Evolutionary conservation across 1,284 basidiomycete species (phyloP).

Genomic region (Ustilago sp.): DNA sequence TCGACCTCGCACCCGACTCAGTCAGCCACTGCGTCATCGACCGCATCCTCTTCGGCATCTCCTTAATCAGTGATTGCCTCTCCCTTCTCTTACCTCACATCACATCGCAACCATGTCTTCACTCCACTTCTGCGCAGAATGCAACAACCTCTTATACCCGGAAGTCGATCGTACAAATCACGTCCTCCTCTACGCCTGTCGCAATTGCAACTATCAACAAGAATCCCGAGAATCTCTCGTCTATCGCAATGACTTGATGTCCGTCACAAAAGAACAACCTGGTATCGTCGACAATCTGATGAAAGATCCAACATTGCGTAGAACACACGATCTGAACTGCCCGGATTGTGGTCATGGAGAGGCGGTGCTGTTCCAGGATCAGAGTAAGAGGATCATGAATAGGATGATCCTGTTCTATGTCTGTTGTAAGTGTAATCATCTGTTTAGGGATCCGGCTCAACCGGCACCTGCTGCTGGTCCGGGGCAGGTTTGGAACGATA

Average conservation of each 20-base stretch:
- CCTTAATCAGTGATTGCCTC: neutral
- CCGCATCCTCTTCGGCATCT: neutral
- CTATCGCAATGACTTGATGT: slow-evolving; percentile 92
- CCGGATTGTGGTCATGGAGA: slow-evolving; percentile 63
- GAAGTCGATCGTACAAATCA: slow-evolving; percentile 82
- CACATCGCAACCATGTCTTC: slow-evolving; percentile 50
- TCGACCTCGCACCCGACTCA: neutral
- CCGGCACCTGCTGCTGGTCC: slow-evolving; percentile 33
- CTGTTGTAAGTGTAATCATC: slow-evolving; percentile 62
- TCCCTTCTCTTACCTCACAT: neutral
- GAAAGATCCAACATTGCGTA: slow-evolving; percentile 83
- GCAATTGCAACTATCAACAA: slow-evolving; percentile 90
- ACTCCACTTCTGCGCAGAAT: slow-evolving; percentile 67
- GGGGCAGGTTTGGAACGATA: slow-evolving; percentile 53
- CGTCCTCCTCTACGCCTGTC: slow-evolving; percentile 90
- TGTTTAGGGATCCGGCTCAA: slow-evolving; percentile 59
- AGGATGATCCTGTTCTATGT: slow-evolving; percentile 68
- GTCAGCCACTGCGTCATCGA: neutral
- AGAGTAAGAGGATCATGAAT: slow-evolving; percentile 66
- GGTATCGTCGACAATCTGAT: slow-evolving; percentile 91
- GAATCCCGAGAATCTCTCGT: slow-evolving; percentile 87
- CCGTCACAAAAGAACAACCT: slow-evolving; percentile 89
- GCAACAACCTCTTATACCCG: slow-evolving; percentile 92
- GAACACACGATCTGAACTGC: slow-evolving; percentile 63
- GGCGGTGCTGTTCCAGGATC: slow-evolving; percentile 67